Evolutionary conservation across 2,329 filamentous ascomycete genomes (phyloP), one percentile per base, ranked within the genome.

Genomic region (Nemania abortiva): DNA sequence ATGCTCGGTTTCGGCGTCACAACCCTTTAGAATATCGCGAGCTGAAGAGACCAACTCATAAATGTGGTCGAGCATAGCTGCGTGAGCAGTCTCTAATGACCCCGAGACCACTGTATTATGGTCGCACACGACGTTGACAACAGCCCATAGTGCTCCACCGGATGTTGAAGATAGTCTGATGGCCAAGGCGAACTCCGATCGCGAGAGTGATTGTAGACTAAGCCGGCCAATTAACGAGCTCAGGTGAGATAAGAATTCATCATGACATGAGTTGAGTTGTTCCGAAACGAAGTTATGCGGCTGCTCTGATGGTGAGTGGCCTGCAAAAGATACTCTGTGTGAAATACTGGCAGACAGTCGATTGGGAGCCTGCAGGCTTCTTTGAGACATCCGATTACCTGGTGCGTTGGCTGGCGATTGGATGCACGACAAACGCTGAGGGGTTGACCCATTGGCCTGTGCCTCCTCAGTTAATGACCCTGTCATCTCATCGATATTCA

Each of bases 141-240:
- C 90, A 18, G 89, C 87, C 59, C 98, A 85, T 57, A 98, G 86
- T 73, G 91, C 89, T 55, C 91, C 91, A 71, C 95, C 97, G 2
- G 95, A 94, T 7, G 89, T 86, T 10, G 95, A 92, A 9, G 95
- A 93, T 78, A 95, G 91, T 77, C 93, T 91, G 56, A 97, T 95
- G 18, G 93, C 94, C 11, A 90, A 83, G 37, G 94, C 89, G 57
- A 98, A 86, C 78, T 97, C 94, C 0, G 92, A 89, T 9, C 94
- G 91, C 7, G 94, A 96, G 70, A 96, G 91, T n/a, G 95, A 96
- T 79, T 98, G 94, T 69, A 98, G 85, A 80, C 98, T 94, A 65
- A 98, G 87, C 45, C 89, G 86, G 18, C 96, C 96, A 78, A 98
- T 95, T 79, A 98, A 97, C 4, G 94, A 97, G 59, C 93, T 95